A percentile compares a stretch with the other conserved stretches of the same genome.
phyloP scores from a whole-genome alignment of 805 yeast genomes.

The Ascoidea rubescens region DNA sequence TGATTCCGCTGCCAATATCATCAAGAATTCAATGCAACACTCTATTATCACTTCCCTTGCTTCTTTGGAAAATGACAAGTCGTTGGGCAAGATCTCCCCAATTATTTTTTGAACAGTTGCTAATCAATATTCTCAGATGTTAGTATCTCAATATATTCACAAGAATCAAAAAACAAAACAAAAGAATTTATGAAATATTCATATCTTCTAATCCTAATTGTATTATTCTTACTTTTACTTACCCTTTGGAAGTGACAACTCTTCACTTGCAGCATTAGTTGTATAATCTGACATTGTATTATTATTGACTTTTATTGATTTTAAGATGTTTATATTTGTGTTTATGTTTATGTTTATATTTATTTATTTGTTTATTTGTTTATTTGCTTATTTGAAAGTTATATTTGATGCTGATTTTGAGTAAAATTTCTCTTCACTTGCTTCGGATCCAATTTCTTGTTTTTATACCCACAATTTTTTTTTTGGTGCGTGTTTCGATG shows the following conservation, averaged over 20 bases:
- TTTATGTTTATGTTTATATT: too few relatives aligned
- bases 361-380: too few relatives aligned
- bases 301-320: too few relatives aligned
- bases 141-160: background rate
- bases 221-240: constrained; percentile 8
- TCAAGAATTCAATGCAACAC: constrained; percentile 90
- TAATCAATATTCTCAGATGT: constrained; percentile 14
- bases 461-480: too few relatives aligned
- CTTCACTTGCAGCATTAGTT: constrained; percentile 16
- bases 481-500: too few relatives aligned
- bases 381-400: too few relatives aligned
- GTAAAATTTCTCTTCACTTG: too few relatives aligned
- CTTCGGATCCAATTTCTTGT: too few relatives aligned
- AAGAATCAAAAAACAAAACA: background rate
- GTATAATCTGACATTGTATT: background rate
- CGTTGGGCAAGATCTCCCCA: constrained; percentile 80
- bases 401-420: too few relatives aligned
- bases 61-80: constrained; percentile 78
- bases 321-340: too few relatives aligned
- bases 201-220: background rate
- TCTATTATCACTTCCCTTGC: constrained; percentile 92
- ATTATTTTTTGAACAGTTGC: constrained; percentile 96
- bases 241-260: constrained; percentile 30
- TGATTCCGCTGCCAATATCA: constrained; percentile 86
- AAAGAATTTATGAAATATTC: background rate